phyloP scores from a whole-genome alignment of 306 rosid genomes.

The Fagus crenata region DNA sequence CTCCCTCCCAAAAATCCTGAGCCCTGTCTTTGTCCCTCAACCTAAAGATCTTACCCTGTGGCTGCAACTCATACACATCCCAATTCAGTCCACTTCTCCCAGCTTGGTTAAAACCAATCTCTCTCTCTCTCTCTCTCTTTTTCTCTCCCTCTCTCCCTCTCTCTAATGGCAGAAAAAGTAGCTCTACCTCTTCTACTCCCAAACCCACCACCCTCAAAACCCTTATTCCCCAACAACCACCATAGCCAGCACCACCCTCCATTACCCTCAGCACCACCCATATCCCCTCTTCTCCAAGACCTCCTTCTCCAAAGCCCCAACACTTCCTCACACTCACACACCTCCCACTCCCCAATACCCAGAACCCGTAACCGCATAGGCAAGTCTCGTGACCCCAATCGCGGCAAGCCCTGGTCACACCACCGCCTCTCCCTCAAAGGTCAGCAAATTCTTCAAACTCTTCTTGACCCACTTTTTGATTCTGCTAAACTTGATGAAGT shows the following conservation, averaged over 20 bases:
- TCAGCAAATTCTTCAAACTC: constrained; percentile 47
- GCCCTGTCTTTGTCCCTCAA: not conserved
- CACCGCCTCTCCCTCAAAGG: constrained; percentile 60
- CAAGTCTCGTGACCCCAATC: constrained; percentile 61
- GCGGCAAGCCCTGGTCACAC: constrained; percentile 77
- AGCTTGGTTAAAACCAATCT: not conserved
- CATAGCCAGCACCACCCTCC: constrained; percentile 30
- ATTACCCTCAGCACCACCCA: constrained; percentile 38
- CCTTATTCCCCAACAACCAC: constrained; percentile 34
- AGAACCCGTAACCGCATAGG: constrained; percentile 53
- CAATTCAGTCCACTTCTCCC: not conserved
- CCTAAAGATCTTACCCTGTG: constrained; percentile 4
- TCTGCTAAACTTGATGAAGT: constrained; percentile 29
- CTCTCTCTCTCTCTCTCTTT: not conserved
- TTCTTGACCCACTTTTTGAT: constrained; percentile 46
- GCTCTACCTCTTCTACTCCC: constrained; percentile 59
- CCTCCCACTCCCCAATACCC: constrained; percentile 21
- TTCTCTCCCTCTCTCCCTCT: not conserved
- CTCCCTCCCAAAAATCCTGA: no score
- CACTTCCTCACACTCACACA: constrained; percentile 5
- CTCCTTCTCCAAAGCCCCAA: constrained; percentile 30
- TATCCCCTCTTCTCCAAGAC: constrained; percentile 53
- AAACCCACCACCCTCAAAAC: constrained; percentile 49
- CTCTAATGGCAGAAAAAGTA: constrained; percentile 53
- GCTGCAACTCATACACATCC: not conserved